Conservation (phyloP, 1,284 basidiomycete species). For the Ceraceosorus guamensis region DNA sequence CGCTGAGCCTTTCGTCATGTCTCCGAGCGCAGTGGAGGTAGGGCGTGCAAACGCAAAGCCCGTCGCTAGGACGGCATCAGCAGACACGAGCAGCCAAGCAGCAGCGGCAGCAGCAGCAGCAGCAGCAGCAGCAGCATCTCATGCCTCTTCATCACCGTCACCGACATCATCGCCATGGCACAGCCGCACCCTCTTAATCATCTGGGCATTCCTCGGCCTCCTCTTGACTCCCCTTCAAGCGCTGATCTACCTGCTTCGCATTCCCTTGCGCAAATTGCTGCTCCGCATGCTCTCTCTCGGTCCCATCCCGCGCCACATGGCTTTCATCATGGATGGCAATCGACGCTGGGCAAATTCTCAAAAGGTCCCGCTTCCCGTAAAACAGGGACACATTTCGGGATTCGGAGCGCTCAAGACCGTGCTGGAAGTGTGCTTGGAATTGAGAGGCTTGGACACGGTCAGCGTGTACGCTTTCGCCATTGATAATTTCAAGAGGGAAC, state of each 20-base stretch:
- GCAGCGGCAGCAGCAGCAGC: too few relatives aligned
- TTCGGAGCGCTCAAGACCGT: constrained; percentile 68
- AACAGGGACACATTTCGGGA: constrained; percentile 72
- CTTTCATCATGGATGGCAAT: constrained; percentile 98
- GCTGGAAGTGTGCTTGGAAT: constrained; percentile 39
- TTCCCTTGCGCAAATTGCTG: constrained; percentile 3
- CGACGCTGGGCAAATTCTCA: constrained; percentile 70
- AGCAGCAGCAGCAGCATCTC: too few relatives aligned
- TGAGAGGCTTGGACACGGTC: constrained; percentile 55
- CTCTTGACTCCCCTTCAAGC: constrained; percentile 11
- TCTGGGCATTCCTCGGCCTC: too few relatives aligned
- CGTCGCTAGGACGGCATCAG: too few relatives aligned
- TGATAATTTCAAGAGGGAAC: constrained; percentile 88
- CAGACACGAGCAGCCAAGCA: too few relatives aligned
- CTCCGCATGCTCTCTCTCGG: constrained; percentile 52
- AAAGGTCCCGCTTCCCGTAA: constrained; percentile 17
- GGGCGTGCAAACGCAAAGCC: too few relatives aligned
- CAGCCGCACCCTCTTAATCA: too few relatives aligned
- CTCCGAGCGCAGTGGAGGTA: too few relatives aligned
- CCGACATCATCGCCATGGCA: too few relatives aligned
- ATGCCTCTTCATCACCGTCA: too few relatives aligned
- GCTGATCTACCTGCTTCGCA: constrained; percentile 4
- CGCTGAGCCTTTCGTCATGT: too few relatives aligned
- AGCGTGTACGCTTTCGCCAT: constrained; percentile 94
- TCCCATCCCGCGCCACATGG: constrained; percentile 82